phyloP scores from a whole-genome alignment of 1,284 basidiomycete genomes.

The Trichosporon asahii region DNA sequence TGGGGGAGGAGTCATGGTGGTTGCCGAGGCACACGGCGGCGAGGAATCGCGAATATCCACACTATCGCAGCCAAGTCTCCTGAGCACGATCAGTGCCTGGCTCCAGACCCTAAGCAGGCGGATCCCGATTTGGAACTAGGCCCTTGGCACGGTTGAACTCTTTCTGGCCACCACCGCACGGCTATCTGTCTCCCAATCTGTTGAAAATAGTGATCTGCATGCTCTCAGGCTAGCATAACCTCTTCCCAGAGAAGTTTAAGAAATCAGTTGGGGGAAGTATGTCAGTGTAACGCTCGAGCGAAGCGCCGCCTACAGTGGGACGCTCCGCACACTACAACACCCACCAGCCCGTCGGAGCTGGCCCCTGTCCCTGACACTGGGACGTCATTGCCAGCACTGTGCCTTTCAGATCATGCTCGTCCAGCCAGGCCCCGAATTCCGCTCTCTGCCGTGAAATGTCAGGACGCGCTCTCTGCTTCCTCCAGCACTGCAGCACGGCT shows the following conservation, averaged over 20 bases:
- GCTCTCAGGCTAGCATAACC: not conserved
- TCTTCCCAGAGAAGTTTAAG: not conserved
- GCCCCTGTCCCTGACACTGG: not conserved
- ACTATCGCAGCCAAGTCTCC: not conserved
- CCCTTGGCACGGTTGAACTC: not conserved
- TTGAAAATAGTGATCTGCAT: not conserved
- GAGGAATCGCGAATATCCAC: not conserved
- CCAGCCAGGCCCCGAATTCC: not conserved
- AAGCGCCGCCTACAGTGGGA: not conserved
- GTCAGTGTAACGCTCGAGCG: not conserved
- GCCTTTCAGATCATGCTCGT: not conserved
- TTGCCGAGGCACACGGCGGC: not conserved
- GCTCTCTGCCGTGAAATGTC: not conserved
- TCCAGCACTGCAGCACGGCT: no score
- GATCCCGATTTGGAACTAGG: slow-evolving; percentile 1
- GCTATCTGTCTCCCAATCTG: not conserved
- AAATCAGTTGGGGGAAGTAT: not conserved
- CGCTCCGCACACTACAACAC: not conserved
- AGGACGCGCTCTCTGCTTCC: not conserved
- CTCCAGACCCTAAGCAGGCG: not conserved
- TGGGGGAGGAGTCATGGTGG: not conserved
- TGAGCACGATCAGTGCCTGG: not conserved
- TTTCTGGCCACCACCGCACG: not conserved
- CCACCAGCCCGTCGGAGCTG: not conserved
- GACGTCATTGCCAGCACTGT: not conserved